Evolutionary conservation across 73 alveolate species (phyloP).

Genomic region (Paramecium primaurelia): DNA sequence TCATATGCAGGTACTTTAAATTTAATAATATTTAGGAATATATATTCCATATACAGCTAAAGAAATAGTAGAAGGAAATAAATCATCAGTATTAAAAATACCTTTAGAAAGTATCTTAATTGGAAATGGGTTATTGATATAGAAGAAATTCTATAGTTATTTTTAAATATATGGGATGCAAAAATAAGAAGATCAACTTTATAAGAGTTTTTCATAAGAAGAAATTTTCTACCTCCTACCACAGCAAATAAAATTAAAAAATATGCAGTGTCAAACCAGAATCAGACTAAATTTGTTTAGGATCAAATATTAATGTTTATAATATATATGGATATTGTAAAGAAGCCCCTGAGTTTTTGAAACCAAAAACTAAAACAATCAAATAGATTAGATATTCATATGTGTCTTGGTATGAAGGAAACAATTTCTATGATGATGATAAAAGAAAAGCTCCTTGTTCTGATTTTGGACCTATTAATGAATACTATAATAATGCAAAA

Average conservation of each 20-base stretch:
- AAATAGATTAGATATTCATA: background rate
- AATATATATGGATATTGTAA: slow-evolving; percentile 22
- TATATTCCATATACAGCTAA: slow-evolving; percentile 84
- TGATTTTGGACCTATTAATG: slow-evolving; percentile 52
- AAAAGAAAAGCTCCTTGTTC: slow-evolving; percentile 59
- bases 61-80: slow-evolving; percentile 3
- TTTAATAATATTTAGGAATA: slow-evolving; percentile 47
- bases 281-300: background rate
- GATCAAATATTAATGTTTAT: background rate
- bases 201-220: background rate
- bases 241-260: background rate
- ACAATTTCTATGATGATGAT: background rate
- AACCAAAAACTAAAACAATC: background rate
- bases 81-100: background rate
- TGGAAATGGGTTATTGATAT: slow-evolving; percentile 70
- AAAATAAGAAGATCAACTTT: background rate
- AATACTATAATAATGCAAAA: background rate
- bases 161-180: background rate
- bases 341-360: background rate
- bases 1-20: slow-evolving; percentile 79
- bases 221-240: background rate
- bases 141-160: too few relatives aligned
- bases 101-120: slow-evolving; percentile 63
- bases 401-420: background rate
- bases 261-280: background rate